Evolutionary conservation across 1,284 basidiomycete genomes (phyloP).

Genomic region (Pisolithus thermaeus): DNA sequence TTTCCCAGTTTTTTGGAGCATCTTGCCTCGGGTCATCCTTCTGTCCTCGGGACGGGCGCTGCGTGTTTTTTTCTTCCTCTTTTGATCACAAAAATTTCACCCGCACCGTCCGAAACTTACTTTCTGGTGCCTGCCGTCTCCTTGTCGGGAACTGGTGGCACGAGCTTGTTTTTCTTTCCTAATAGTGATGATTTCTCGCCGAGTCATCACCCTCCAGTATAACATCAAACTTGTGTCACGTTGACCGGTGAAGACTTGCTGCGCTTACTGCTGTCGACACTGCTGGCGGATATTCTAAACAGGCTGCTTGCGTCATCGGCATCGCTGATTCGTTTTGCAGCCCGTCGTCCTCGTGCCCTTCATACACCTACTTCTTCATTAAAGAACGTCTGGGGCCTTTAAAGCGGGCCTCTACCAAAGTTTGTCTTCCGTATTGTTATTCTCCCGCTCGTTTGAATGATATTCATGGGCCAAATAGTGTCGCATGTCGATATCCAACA

Average conservation of each 20-base stretch:
- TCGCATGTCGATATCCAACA: constrained; percentile 29
- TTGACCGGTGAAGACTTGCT: constrained; percentile 7
- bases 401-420: constrained; percentile 19
- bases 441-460: constrained; percentile 1
- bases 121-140: neutral
- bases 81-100: neutral
- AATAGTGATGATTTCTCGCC: constrained; percentile 13
- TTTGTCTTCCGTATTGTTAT: constrained; percentile 12
- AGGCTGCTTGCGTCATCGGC: constrained; percentile 20
- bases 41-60: constrained; percentile 10
- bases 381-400: constrained; percentile 14
- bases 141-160: neutral
- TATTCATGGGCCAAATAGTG: constrained; percentile 29
- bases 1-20: constrained; percentile 1
- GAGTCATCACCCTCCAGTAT: constrained; percentile 2
- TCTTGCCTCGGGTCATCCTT: constrained; percentile 4
- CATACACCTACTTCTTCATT: constrained; percentile 19
- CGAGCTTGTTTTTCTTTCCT: neutral
- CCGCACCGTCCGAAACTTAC: neutral
- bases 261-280: constrained; percentile 5
- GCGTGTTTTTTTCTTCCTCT: neutral
- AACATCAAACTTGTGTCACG: constrained; percentile 13
- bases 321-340: constrained; percentile 17
- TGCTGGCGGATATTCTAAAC: neutral
- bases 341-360: constrained; percentile 24